These are phyloP conservation scores for Globisporangium emineosum DNA, from an alignment of 352 stramenopile species.

Conservation along the genomic window DNA sequence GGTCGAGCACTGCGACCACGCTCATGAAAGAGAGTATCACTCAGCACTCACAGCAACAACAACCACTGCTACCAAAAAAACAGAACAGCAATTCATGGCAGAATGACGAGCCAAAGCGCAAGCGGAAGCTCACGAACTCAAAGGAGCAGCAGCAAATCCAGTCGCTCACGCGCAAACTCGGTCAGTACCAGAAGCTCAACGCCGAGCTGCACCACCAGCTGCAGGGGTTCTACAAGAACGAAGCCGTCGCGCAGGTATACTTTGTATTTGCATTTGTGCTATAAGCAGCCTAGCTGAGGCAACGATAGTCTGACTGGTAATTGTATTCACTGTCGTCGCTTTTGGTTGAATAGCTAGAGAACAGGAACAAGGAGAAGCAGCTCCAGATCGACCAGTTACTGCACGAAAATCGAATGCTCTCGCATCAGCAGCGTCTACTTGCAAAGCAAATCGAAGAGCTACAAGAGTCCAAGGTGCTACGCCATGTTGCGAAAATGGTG, in stretches of 20 bases:
- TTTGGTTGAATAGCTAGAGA: constrained; percentile 42
- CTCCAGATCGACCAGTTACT: constrained; percentile 51
- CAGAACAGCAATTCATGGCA: not conserved
- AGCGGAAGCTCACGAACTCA: constrained; percentile 2
- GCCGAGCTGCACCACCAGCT: constrained; percentile 44
- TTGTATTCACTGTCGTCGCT: not conserved
- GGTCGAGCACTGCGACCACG: not conserved
- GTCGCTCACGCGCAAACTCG: constrained; percentile 39
- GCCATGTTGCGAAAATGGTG: not conserved
- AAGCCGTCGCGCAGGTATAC: constrained; percentile 41
- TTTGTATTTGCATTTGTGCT: not conserved
- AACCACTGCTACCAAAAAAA: not conserved
- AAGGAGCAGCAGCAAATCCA: constrained; percentile 18
- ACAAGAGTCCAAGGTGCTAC: constrained; percentile 41
- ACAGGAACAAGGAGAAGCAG: constrained; percentile 63
- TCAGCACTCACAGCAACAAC: not conserved
- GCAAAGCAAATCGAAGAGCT: constrained; percentile 62
- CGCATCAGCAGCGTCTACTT: constrained; percentile 50
- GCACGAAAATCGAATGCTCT: constrained; percentile 56
- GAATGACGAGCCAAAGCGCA: not conserved
- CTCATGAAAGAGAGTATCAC: not conserved
- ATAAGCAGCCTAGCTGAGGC: too few relatives aligned
- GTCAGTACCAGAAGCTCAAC: constrained; percentile 41
- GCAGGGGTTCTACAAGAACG: constrained; percentile 46
- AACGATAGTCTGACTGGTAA: not conserved